Conservation (phyloP, 306 rosid species). For the Quercus alba region DNA sequence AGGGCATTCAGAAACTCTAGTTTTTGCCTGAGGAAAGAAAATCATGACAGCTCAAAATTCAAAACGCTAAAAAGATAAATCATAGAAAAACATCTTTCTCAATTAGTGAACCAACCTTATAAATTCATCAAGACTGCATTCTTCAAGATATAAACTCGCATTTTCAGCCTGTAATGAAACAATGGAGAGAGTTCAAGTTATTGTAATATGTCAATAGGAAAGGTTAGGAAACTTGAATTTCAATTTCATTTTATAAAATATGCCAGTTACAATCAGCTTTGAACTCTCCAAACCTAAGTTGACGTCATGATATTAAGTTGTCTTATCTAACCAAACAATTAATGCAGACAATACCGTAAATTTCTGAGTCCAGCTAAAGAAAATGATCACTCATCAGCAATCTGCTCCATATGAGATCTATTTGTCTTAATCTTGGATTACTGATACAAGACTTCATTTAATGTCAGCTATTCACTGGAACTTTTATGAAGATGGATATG, state of each 20-base stretch:
- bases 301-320: not conserved
- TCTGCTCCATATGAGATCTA: not conserved
- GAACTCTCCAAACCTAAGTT: conserved; percentile 7
- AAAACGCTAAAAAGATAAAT: conserved; percentile 12
- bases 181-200: conserved; percentile 8
- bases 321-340: not conserved
- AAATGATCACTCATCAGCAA: not conserved
- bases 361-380: not conserved
- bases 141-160: conserved; percentile 51
- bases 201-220: not conserved
- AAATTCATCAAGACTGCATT: conserved; percentile 53
- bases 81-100: conserved; percentile 6
- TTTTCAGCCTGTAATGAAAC: conserved; percentile 68
- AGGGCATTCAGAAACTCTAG: conserved; percentile 57
- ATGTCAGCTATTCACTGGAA: not conserved
- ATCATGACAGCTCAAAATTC: conserved; percentile 21
- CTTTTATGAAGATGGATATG: not conserved
- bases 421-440: not conserved
- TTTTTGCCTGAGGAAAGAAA: conserved; percentile 49
- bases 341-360: not conserved
- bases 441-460: not conserved
- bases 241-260: not conserved
- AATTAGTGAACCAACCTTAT: conserved; percentile 52
- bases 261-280: not conserved
- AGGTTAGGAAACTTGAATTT: not conserved